A percentile compares a stretch with the other conserved stretches of the same genome.
These are phyloP conservation scores for Drosera spatulata DNA, from an alignment of 179 eudicot genomes.

Conservation along the genomic window DNA sequence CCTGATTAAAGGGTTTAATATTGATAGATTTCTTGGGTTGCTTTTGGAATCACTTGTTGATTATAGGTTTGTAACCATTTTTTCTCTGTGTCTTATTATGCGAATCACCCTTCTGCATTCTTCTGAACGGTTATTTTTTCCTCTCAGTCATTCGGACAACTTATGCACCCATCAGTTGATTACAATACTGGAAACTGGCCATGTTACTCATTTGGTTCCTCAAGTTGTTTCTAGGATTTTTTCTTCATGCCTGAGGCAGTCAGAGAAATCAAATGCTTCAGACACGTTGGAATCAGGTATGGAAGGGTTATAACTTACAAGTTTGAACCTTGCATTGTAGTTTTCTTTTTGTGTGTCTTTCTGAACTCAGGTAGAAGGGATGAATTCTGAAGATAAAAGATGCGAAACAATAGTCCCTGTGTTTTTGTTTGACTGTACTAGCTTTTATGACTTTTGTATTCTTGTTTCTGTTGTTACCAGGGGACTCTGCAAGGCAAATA, in stretches of 20 bases:
- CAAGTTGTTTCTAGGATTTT: constrained; percentile 49
- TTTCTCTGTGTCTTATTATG: neutral
- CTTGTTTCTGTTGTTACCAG: constrained; percentile 10
- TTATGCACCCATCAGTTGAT: constrained; percentile 31
- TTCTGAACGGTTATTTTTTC: constrained; percentile 1
- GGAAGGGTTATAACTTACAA: constrained; percentile 4
- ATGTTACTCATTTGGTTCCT: constrained; percentile 29
- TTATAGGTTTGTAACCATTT: constrained; percentile 25
- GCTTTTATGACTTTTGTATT: neutral
- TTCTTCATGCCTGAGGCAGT: constrained; percentile 33
- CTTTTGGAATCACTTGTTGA: constrained; percentile 64
- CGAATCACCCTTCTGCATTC: neutral
- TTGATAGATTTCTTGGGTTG: constrained; percentile 55
- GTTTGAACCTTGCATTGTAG: neutral
- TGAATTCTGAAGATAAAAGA: neutral
- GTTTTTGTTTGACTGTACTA: neutral
- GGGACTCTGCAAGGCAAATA: constrained; percentile 48
- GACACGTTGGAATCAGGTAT: constrained; percentile 36
- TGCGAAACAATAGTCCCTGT: neutral
- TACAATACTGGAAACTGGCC: constrained; percentile 48
- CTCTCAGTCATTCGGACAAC: constrained; percentile 46
- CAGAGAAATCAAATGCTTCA: constrained; percentile 26
- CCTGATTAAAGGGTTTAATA: constrained; percentile 58
- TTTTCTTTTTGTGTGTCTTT: neutral
- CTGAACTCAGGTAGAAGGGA: neutral